These are phyloP conservation scores for Phialophora chinensis DNA, from an alignment of 2,329 filamentous ascomycete genomes.

Conservation along the genomic window DNA sequence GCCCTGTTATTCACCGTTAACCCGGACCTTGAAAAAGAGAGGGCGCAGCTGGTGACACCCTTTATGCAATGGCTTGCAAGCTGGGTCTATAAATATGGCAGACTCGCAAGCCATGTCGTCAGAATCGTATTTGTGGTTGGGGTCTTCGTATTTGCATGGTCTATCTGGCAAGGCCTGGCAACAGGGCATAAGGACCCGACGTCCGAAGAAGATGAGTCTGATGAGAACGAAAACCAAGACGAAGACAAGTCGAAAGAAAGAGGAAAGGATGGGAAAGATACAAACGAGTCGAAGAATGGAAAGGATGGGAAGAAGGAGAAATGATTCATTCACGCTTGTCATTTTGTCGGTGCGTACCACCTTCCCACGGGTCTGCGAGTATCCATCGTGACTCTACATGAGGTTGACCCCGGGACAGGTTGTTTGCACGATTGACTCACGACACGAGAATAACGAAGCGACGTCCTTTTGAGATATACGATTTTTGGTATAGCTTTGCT, in stretches of 20 bases:
- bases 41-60: constrained; percentile 52
- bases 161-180: constrained; percentile 24
- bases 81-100: constrained; percentile 37
- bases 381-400: not conserved
- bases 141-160: constrained; percentile 18
- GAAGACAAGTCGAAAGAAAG: constrained; percentile 16
- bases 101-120: constrained; percentile 70
- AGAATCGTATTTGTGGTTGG: constrained; percentile 64
- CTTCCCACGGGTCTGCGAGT: not conserved
- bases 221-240: constrained; percentile 16
- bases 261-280: constrained; percentile 5
- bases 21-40: constrained; percentile 55
- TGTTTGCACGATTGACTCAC: not conserved
- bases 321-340: not conserved
- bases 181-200: constrained; percentile 21
- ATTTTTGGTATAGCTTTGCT: not conserved
- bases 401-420: not conserved
- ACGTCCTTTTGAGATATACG: not conserved
- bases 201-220: constrained; percentile 14
- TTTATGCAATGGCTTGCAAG: constrained; percentile 45
- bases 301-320: constrained; percentile 14
- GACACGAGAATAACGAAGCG: not conserved
- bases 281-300: constrained; percentile 10
- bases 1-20: constrained; percentile 54
- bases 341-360: constrained; percentile 3